Percentiles rank a stretch among this genome's conserved stretches.
These are phyloP conservation scores for Hypseocharis bilobata DNA, from an alignment of 441 rosid species.

Conservation along the genomic window DNA sequence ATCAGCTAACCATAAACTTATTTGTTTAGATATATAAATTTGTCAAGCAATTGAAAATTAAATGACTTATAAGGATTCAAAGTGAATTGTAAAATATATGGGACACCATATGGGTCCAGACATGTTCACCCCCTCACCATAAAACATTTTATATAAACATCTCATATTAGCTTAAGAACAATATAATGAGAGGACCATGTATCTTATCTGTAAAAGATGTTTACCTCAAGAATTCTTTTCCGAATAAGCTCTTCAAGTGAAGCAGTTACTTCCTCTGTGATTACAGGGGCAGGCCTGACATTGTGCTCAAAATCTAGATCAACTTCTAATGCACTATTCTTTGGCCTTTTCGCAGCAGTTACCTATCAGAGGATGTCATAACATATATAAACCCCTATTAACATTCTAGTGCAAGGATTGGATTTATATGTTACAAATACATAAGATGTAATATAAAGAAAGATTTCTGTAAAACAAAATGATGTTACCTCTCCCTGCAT, in stretches of 20 bases:
- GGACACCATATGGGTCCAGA: no score
- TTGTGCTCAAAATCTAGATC: slow-evolving; percentile 94
- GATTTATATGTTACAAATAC: background rate
- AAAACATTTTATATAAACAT: no score
- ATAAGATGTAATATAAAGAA: background rate
- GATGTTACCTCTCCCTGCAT: slow-evolving; percentile 89
- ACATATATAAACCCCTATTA: slow-evolving; percentile 2
- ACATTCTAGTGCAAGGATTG: background rate
- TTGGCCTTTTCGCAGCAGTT: slow-evolving; percentile 75
- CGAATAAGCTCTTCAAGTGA: slow-evolving; percentile 77
- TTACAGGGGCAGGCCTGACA: slow-evolving; percentile 78
- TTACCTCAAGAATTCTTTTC: slow-evolving; percentile 64
- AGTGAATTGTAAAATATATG: no score
- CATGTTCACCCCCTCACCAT: no score
- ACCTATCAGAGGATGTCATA: slow-evolving; percentile 36
- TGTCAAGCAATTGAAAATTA: background rate
- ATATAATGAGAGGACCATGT: background rate
- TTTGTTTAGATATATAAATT: background rate
- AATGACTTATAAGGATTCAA: background rate
- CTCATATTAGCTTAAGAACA: background rate
- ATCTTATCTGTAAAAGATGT: slow-evolving; percentile 5
- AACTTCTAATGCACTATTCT: slow-evolving; percentile 84
- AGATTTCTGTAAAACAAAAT: slow-evolving; percentile 3
- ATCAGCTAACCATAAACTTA: background rate
- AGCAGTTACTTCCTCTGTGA: slow-evolving; percentile 88